Percentiles rank a stretch among this genome's conserved stretches.
phyloP scores from a whole-genome alignment of 352 stramenopile genomes.

The Albugo laibachii region DNA sequence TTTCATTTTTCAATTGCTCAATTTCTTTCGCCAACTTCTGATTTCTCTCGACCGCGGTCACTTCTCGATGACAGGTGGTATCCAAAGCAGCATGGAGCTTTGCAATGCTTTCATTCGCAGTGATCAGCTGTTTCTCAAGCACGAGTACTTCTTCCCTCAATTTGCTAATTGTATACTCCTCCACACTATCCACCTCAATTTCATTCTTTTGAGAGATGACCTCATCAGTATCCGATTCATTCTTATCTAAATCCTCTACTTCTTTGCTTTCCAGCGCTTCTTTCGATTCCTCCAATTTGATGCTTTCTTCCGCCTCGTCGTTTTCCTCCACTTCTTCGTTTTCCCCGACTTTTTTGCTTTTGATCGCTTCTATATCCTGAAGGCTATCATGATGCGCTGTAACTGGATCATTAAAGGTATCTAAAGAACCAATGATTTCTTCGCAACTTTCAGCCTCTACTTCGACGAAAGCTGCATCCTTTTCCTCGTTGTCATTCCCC shows the following conservation, averaged over 20 bases:
- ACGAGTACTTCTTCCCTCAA: background rate
- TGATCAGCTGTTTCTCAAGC: conserved; percentile 44
- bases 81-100: conserved; percentile 65
- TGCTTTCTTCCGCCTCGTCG: background rate
- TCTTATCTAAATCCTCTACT: background rate
- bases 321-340: background rate
- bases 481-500: background rate
- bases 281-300: too few species aligned
- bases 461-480: background rate
- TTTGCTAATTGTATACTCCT: conserved; percentile 4
- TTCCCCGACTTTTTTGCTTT: background rate
- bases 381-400: conserved; percentile 5
- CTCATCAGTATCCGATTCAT: background rate
- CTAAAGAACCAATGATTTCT: background rate
- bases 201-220: background rate
- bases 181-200: background rate
- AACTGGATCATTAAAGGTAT: background rate
- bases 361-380: background rate
- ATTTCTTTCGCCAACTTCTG: conserved; percentile 40
- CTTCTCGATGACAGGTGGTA: conserved; percentile 39
- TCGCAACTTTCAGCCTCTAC: background rate
- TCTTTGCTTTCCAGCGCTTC: background rate
- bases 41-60: conserved; percentile 33
- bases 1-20: conserved; percentile 23
- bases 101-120: conserved; percentile 32